Percentiles rank a stretch among this genome's conserved stretches.
Conservation (phyloP, 2,329 filamentous ascomycete species). For the Trichoderma sp. region DNA sequence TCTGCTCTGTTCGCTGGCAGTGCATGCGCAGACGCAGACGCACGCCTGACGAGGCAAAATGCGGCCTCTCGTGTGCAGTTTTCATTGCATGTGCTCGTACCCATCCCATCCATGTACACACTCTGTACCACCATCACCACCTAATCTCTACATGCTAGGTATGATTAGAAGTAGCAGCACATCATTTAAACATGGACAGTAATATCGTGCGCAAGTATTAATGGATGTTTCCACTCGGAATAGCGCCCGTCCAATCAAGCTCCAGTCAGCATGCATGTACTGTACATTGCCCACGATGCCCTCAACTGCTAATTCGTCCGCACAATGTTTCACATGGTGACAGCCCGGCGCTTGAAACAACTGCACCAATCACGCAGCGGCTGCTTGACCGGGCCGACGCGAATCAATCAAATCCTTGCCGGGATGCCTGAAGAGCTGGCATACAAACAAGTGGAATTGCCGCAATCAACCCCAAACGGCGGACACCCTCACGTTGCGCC, state of each 20-base stretch:
- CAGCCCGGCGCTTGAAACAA: conserved; percentile 20
- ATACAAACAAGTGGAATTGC: not conserved
- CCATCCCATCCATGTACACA: not conserved
- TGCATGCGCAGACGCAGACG: not conserved
- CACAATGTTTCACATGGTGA: conserved; percentile 12
- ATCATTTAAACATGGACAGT: not conserved
- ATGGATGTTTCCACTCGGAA: not conserved
- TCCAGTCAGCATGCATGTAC: not conserved
- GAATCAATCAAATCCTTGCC: not conserved
- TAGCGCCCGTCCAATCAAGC: not conserved
- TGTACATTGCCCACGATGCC: not conserved
- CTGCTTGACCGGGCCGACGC: conserved; percentile 7
- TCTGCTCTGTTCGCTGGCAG: not conserved
- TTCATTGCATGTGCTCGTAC: not conserved
- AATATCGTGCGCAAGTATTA: not conserved
- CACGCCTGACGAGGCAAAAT: not conserved
- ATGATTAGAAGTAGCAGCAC: not conserved
- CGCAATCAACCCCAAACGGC: conserved; percentile 16
- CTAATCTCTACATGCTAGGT: not conserved
- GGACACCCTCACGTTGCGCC: conserved; percentile 7
- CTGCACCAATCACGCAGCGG: conserved; percentile 15
- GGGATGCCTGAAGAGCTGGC: not conserved
- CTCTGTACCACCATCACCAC: not conserved
- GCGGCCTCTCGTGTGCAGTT: not conserved
- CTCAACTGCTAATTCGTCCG: conserved; percentile 3